A percentile compares a stretch with the other conserved stretches of the same genome.
Conservation (phyloP, 164 flowering plant species). For the Nymphaea thermarum region DNA sequence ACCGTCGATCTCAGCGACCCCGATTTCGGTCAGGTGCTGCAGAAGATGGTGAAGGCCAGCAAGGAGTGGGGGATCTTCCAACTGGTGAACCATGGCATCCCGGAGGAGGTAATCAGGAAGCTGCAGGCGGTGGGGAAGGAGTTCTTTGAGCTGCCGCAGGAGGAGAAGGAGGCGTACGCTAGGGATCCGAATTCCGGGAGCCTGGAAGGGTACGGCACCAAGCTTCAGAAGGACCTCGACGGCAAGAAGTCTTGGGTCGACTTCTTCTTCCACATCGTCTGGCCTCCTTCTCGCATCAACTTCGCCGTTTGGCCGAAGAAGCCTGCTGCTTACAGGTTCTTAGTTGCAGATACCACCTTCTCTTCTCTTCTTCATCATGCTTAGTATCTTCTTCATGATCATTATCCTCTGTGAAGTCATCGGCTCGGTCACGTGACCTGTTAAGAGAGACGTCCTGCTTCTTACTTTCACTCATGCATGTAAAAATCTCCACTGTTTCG, state of each 20-base stretch:
- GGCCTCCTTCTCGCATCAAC: conserved; percentile 60
- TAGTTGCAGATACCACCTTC: neutral
- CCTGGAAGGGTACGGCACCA: conserved; percentile 68
- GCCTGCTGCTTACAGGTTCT: conserved; percentile 54
- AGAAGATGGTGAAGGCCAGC: conserved; percentile 30
- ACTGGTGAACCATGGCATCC: conserved; percentile 57
- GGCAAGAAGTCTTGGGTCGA: conserved; percentile 78
- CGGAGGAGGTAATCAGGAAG: conserved; percentile 29
- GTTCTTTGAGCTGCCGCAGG: conserved; percentile 62
- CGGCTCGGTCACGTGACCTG: too few relatives aligned
- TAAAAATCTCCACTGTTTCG: neutral
- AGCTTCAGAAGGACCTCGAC: conserved; percentile 43
- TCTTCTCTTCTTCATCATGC: neutral
- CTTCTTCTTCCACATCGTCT: conserved; percentile 61
- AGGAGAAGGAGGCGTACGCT: conserved; percentile 56
- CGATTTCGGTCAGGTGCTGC: conserved; percentile 19
- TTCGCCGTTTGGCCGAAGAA: conserved; percentile 64
- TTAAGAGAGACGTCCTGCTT: neutral
- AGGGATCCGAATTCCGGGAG: conserved; percentile 18
- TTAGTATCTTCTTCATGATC: neutral
- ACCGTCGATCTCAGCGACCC: conserved; percentile 28
- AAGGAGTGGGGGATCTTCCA: conserved; percentile 61
- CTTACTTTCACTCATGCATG: neutral
- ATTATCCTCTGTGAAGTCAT: neutral
- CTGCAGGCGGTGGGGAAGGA: conserved; percentile 51